phyloP scores from a whole-genome alignment of 768 basidiomycete species.

The Xerocomellus amylosporus region DNA sequence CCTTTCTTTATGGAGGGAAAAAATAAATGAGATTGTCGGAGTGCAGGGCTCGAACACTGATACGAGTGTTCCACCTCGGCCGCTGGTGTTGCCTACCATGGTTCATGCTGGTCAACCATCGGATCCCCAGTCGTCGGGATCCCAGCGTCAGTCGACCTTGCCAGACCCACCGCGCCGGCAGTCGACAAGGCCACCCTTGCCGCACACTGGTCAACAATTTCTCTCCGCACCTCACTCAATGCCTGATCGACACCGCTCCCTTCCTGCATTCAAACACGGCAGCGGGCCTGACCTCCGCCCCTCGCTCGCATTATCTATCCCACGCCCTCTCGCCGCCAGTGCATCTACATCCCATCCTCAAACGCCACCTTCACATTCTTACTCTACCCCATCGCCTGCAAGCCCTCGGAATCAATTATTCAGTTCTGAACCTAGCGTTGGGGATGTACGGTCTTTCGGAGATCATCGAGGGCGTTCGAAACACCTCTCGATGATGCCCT shows the following conservation, averaged over 20 bases:
- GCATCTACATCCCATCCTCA: not conserved
- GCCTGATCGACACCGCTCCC: conserved; percentile 20
- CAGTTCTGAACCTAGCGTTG: not conserved
- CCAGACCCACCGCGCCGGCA: conserved; percentile 10
- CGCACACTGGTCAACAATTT: not conserved
- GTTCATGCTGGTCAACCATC: conserved; percentile 5
- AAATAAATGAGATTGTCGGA: not conserved
- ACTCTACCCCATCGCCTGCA: not conserved
- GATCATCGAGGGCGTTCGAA: not conserved
- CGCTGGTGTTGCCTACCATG: conserved; percentile 11
- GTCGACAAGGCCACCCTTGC: conserved; percentile 4
- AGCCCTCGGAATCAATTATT: not conserved
- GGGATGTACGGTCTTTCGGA: not conserved
- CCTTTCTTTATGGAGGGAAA: conserved; percentile 3
- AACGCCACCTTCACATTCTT: conserved; percentile 6
- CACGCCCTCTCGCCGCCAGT: not conserved
- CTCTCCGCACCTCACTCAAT: not conserved
- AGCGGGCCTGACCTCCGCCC: not conserved
- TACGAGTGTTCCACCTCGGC: not conserved
- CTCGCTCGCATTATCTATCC: conserved; percentile 1
- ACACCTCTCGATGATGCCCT: conserved; percentile 21
- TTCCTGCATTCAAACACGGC: conserved; percentile 21
- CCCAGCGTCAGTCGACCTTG: conserved; percentile 2
- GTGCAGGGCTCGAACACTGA: not conserved
- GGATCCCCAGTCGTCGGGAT: not conserved